These are phyloP conservation scores for Pythium phragmitis DNA, from an alignment of 352 stramenopile species.

Conservation along the genomic window DNA sequence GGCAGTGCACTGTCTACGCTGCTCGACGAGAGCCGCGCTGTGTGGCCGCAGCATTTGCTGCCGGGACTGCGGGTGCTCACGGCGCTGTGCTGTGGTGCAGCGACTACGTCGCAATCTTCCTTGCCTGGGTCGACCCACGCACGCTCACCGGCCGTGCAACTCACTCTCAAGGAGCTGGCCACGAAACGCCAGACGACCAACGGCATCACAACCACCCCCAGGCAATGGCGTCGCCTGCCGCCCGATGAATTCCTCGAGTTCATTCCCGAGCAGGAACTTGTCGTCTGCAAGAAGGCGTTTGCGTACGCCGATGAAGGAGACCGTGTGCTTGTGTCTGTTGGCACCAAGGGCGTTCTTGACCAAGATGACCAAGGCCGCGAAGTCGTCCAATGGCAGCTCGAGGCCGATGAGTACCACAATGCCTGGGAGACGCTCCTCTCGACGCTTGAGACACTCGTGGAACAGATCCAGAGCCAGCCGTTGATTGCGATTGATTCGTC, in stretches of 20 bases:
- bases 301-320: slow-evolving; percentile 42
- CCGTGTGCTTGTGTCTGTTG: slow-evolving; percentile 40
- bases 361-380: slow-evolving; percentile 29
- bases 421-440: slow-evolving; percentile 57
- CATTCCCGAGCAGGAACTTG: slow-evolving; percentile 23
- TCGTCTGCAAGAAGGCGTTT: slow-evolving; percentile 53
- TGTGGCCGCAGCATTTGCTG: slow-evolving; percentile 44
- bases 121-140: not conserved
- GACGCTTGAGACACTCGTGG: slow-evolving; percentile 39
- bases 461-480: slow-evolving; percentile 36
- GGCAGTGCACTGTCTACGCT: slow-evolving; percentile 20
- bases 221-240: slow-evolving; percentile 30
- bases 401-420: slow-evolving; percentile 26
- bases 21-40: slow-evolving; percentile 13
- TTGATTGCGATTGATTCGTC: slow-evolving; percentile 31
- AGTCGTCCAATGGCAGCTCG: slow-evolving; percentile 49
- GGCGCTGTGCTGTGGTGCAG: slow-evolving; percentile 34
- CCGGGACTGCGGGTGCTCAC: slow-evolving; percentile 50
- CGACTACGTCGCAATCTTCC: slow-evolving; percentile 6
- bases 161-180: slow-evolving; percentile 52
- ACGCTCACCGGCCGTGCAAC: slow-evolving; percentile 28
- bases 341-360: slow-evolving; percentile 35
- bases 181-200: slow-evolving; percentile 25
- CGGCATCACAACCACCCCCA: not conserved
- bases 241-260: slow-evolving; percentile 46